phyloP scores from a whole-genome alignment of 371 early-diverging fungal genomes.

The Apophysomyces elegans region DNA sequence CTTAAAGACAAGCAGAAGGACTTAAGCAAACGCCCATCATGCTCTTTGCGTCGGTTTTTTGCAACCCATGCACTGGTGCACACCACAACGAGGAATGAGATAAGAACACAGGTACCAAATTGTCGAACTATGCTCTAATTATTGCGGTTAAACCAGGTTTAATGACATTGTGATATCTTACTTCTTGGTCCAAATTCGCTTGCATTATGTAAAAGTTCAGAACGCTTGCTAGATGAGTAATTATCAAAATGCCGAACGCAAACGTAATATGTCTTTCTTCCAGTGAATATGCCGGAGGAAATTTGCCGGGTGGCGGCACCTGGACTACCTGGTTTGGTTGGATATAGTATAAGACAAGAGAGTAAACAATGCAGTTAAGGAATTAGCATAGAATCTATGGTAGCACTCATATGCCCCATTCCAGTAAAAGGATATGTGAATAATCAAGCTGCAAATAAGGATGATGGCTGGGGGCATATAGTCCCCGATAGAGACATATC shows the following conservation, averaged over 20 bases:
- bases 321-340: slow-evolving; percentile 26
- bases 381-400: no score
- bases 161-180: neutral
- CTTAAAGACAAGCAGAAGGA: slow-evolving; percentile 69
- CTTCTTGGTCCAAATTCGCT: slow-evolving; percentile 25
- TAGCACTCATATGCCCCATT: neutral
- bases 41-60: slow-evolving; percentile 15
- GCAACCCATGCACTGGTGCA: slow-evolving; percentile 20
- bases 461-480: slow-evolving; percentile 86
- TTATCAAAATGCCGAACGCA: slow-evolving; percentile 39
- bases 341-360: slow-evolving; percentile 48
- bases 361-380: slow-evolving; percentile 16
- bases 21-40: slow-evolving; percentile 65
- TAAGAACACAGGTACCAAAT: slow-evolving; percentile 3
- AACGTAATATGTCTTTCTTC: slow-evolving; percentile 31
- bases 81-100: slow-evolving; percentile 8
- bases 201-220: slow-evolving; percentile 46
- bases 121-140: neutral
- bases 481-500: slow-evolving; percentile 87
- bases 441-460: slow-evolving; percentile 67
- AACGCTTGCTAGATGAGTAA: slow-evolving; percentile 40
- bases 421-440: slow-evolving; percentile 60
- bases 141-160: neutral
- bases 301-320: slow-evolving; percentile 13
- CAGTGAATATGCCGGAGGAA: slow-evolving; percentile 37